phyloP scores from a whole-genome alignment of 352 stramenopile genomes.

The Globisporangium rhizosaccharum region DNA sequence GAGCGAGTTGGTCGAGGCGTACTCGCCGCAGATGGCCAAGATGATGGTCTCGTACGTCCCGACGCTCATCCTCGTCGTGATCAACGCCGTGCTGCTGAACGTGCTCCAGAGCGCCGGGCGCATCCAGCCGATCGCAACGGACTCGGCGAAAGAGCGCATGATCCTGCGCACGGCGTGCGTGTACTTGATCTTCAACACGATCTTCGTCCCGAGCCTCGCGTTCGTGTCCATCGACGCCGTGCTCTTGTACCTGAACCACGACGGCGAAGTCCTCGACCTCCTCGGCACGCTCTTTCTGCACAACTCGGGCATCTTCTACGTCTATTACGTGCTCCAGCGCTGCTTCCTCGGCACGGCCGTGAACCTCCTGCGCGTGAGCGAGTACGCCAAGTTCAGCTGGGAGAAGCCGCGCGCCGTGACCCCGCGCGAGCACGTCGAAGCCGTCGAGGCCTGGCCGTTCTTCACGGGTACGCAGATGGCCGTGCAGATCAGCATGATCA shows the following conservation, averaged over 20 bases:
- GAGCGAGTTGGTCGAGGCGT: slow-evolving; percentile 43
- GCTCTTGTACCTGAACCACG: slow-evolving; percentile 66
- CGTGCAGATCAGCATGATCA: slow-evolving; percentile 81
- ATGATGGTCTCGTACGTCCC: slow-evolving; percentile 74
- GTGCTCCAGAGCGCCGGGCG: slow-evolving; percentile 72
- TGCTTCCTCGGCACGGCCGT: slow-evolving; percentile 78
- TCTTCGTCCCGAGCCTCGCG: slow-evolving; percentile 79
- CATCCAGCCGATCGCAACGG: slow-evolving; percentile 80
- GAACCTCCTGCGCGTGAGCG: slow-evolving; percentile 65
- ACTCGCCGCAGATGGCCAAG: slow-evolving; percentile 80
- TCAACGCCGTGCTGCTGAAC: slow-evolving; percentile 84
- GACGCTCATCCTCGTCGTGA: slow-evolving; percentile 84
- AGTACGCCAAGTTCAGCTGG: slow-evolving; percentile 80
- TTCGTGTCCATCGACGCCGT: slow-evolving; percentile 86
- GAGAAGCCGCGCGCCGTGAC: slow-evolving; percentile 73
- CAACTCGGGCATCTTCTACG: slow-evolving; percentile 88
- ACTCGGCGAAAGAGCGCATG: slow-evolving; percentile 80
- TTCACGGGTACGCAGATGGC: slow-evolving; percentile 82
- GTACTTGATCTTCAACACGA: slow-evolving; percentile 87
- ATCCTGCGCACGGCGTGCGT: slow-evolving; percentile 74
- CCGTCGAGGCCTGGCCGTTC: slow-evolving; percentile 73
- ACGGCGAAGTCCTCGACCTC: slow-evolving; percentile 75
- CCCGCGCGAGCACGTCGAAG: slow-evolving; percentile 56
- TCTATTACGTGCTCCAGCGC: slow-evolving; percentile 83
- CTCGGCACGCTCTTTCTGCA: slow-evolving; percentile 80